A percentile compares a stretch with the other conserved stretches of the same genome.
phyloP scores from a whole-genome alignment of 108 stramenopile genomes.

The Nannochloropsis salina region DNA sequence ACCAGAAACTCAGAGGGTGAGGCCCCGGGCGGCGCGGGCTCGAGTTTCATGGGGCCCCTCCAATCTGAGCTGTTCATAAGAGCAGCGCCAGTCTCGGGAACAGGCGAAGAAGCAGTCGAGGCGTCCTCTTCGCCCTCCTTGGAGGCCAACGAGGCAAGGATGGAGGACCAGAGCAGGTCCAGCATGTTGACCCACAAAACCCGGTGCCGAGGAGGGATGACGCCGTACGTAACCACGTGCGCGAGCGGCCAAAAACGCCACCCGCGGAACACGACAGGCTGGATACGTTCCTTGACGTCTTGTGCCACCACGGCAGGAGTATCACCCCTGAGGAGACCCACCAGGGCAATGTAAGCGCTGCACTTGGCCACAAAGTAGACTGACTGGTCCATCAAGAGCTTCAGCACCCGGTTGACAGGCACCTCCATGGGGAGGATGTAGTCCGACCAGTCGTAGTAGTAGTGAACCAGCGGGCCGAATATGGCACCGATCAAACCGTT shows the following conservation, averaged over 20 bases:
- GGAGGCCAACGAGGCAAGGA: constrained; percentile 25
- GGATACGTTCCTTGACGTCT: constrained; percentile 66
- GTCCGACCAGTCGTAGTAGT: constrained; percentile 89
- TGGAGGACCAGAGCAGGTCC: constrained; percentile 36
- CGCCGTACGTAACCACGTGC: constrained; percentile 75
- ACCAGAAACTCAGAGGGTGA: no score
- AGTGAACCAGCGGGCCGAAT: constrained; percentile 82
- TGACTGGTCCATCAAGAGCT: constrained; percentile 91
- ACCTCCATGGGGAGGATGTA: constrained; percentile 72
- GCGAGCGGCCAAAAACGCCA: constrained; percentile 95
- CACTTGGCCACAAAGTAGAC: constrained; percentile 82
- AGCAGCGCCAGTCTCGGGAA: neutral
- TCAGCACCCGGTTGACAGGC: constrained; percentile 66
- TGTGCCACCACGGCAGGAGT: constrained; percentile 56
- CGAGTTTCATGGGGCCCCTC: no score
- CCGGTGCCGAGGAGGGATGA: constrained; percentile 79
- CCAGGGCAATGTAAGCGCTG: constrained; percentile 72
- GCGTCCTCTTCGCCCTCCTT: neutral
- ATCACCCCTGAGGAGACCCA: constrained; percentile 70
- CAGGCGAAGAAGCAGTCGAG: neutral
- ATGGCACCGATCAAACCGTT: constrained; percentile 86
- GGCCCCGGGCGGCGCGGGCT: no score
- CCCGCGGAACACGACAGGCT: constrained; percentile 73
- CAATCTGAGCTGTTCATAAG: no score
- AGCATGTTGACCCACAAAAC: constrained; percentile 78